Evolutionary conservation across 2,329 filamentous ascomycete genomes (phyloP).

Genomic region (Pleurostoma richardsiae): DNA sequence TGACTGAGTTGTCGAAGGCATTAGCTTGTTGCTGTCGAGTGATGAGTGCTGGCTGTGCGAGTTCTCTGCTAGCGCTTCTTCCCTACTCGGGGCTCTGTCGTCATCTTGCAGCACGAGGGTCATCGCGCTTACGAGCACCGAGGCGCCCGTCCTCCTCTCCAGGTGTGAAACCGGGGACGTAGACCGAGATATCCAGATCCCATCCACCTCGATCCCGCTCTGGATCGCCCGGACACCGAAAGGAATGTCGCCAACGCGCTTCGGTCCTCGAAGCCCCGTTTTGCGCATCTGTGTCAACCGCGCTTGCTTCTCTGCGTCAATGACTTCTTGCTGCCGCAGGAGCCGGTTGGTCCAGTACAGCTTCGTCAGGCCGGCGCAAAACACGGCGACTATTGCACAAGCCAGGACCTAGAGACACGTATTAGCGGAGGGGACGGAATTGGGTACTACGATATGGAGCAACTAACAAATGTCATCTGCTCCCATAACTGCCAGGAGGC

Average conservation of each 20-base stretch:
- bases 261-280: slow-evolving; percentile 42
- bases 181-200: slow-evolving; percentile 68
- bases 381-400: slow-evolving; percentile 64
- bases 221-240: slow-evolving; percentile 86
- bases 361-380: slow-evolving; percentile 63
- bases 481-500: slow-evolving; percentile 75
- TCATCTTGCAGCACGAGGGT: not conserved
- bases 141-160: slow-evolving; percentile 5
- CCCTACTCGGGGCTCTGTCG: slow-evolving; percentile 1
- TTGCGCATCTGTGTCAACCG: slow-evolving; percentile 48
- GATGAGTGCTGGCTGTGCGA: slow-evolving; percentile 5
- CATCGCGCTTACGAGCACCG: slow-evolving; percentile 1
- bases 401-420: slow-evolving; percentile 57
- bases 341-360: slow-evolving; percentile 56
- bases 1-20: slow-evolving; percentile 4
- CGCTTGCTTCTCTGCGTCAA: slow-evolving; percentile 61
- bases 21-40: slow-evolving; percentile 4
- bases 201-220: slow-evolving; percentile 76
- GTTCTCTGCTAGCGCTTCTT: slow-evolving; percentile 3
- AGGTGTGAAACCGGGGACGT: slow-evolving; percentile 26
- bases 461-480: slow-evolving; percentile 81
- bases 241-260: slow-evolving; percentile 57
- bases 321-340: slow-evolving; percentile 52
- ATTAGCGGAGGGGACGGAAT: not conserved
- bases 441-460: not conserved